phyloP scores from a whole-genome alignment of 768 basidiomycete genomes.

The Leucocoprinus birnbaumii region DNA sequence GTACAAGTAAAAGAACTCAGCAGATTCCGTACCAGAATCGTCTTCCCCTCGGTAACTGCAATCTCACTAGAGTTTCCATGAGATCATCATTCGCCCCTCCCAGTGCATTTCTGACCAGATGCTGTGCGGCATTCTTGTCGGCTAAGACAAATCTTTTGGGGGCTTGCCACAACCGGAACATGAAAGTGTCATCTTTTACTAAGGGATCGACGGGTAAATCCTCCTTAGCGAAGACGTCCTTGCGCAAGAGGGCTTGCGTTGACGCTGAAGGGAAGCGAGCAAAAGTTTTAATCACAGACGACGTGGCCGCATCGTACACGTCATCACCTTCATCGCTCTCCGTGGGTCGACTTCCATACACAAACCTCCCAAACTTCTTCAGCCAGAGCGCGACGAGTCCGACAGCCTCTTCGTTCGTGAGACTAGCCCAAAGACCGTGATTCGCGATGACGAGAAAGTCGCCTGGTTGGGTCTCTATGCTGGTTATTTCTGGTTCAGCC shows the following conservation, averaged over 20 bases:
- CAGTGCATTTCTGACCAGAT: slow-evolving; percentile 52
- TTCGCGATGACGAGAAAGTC: slow-evolving; percentile 56
- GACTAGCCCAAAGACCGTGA: slow-evolving; percentile 54
- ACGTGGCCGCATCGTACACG: slow-evolving; percentile 8
- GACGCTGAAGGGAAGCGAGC: neutral
- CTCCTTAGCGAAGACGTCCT: slow-evolving; percentile 8
- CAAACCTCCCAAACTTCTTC: slow-evolving; percentile 16
- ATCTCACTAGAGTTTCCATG: slow-evolving; percentile 33
- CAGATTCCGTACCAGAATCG: slow-evolving; percentile 30
- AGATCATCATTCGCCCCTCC: slow-evolving; percentile 48
- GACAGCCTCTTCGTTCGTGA: slow-evolving; percentile 53
- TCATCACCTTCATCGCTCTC: neutral
- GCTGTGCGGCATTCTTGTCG: slow-evolving; percentile 43
- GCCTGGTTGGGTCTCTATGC: slow-evolving; percentile 36
- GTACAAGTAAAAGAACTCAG: neutral
- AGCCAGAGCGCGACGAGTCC: slow-evolving; percentile 31
- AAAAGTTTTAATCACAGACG: neutral
- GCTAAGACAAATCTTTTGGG: slow-evolving; percentile 38
- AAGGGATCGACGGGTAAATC: slow-evolving; percentile 31
- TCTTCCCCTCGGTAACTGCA: slow-evolving; percentile 34
- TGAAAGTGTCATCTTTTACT: slow-evolving; percentile 26
- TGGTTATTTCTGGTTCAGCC: slow-evolving; percentile 50
- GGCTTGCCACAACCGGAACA: slow-evolving; percentile 34
- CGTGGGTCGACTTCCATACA: neutral
- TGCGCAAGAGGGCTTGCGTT: neutral